Percentiles rank a stretch among this genome's conserved stretches.
phyloP scores from a whole-genome alignment of 345 rosid species.

The Citrus hindsii region DNA sequence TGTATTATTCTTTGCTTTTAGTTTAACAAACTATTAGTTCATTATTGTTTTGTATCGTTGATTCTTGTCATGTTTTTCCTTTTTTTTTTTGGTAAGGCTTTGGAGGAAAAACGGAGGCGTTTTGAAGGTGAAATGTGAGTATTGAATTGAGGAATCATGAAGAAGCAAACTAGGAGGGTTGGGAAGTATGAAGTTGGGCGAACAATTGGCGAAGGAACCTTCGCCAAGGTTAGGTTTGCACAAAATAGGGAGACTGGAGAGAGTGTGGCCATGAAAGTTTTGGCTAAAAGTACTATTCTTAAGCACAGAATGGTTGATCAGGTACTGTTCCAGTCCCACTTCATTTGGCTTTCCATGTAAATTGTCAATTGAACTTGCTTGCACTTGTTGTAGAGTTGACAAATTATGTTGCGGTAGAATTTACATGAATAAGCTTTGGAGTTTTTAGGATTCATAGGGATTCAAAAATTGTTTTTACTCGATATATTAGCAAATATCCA shows the following conservation, averaged over 20 bases:
- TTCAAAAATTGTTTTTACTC: no score
- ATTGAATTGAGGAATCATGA: constrained; percentile 23
- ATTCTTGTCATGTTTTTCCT: background rate
- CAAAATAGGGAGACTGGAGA: constrained; percentile 64
- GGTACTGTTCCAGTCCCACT: constrained; percentile 30
- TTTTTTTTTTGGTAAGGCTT: background rate
- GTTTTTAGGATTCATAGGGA: background rate
- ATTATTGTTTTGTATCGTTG: background rate
- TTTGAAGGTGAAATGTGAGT: background rate
- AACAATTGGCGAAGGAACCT: constrained; percentile 88
- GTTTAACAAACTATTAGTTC: background rate
- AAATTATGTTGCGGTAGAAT: background rate
- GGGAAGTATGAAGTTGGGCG: constrained; percentile 89
- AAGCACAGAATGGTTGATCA: constrained; percentile 89
- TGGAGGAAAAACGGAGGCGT: background rate
- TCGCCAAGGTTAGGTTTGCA: constrained; percentile 95
- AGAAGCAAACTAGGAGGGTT: constrained; percentile 42
- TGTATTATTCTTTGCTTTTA: background rate
- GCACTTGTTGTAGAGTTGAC: background rate
- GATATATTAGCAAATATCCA: no score
- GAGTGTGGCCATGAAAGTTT: constrained; percentile 73
- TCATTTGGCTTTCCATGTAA: background rate
- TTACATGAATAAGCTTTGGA: background rate
- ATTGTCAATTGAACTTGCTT: background rate
- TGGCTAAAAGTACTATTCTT: constrained; percentile 80